A percentile compares a stretch with the other conserved stretches of the same genome.
phyloP scores from a whole-genome alignment of 2,329 filamentous ascomycete genomes.

The Fusarium tuaranense region DNA sequence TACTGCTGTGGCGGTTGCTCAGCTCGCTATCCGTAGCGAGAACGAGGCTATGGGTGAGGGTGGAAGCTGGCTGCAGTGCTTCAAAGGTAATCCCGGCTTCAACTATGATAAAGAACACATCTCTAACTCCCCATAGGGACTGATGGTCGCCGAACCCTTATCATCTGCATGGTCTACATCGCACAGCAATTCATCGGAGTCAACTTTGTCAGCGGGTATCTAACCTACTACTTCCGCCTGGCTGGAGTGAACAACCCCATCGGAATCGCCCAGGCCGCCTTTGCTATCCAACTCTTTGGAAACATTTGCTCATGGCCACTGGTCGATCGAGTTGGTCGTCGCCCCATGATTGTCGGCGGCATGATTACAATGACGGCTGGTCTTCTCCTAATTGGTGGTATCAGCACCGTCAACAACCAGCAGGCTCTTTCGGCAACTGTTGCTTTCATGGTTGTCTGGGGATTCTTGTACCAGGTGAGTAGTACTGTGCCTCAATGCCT shows the following conservation, averaged over 20 bases:
- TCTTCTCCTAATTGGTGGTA: constrained; percentile 46
- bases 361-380: constrained; percentile 43
- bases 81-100: too few species aligned
- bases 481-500: not conserved
- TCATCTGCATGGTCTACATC: not conserved
- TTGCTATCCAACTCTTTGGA: not conserved
- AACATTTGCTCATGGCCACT: constrained; percentile 10
- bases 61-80: constrained; percentile 12
- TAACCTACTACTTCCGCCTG: constrained; percentile 16
- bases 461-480: constrained; percentile 43
- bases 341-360: constrained; percentile 3
- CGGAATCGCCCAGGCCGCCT: not conserved
- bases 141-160: not conserved
- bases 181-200: constrained; percentile 4
- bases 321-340: constrained; percentile 7
- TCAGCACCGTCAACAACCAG: constrained; percentile 40
- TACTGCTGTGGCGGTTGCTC: constrained; percentile 29
- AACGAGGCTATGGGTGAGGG: not conserved
- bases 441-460: constrained; percentile 45
- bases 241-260: constrained; percentile 1
- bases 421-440: constrained; percentile 40
- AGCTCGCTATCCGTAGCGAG: constrained; percentile 27
- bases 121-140: too few species aligned
- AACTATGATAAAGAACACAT: too few species aligned
- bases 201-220: not conserved